phyloP scores from a whole-genome alignment of 1,284 basidiomycete species.

The Xerocomus amazonicus region DNA sequence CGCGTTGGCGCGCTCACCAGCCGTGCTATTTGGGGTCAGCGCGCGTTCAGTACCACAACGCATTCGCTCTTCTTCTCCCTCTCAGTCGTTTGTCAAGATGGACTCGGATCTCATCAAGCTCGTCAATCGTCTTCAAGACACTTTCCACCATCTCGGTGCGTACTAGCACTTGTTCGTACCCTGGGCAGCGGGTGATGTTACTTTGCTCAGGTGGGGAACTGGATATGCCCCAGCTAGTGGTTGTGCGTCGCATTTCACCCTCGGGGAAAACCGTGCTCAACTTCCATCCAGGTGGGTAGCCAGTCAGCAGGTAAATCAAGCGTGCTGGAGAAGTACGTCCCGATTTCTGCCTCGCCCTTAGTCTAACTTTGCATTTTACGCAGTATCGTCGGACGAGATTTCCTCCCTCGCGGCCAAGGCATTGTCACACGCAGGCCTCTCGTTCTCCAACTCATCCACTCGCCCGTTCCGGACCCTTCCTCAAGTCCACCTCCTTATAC shows the following conservation, averaged over 20 bases:
- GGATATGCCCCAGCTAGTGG: slow-evolving; percentile 82
- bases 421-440: slow-evolving; percentile 96
- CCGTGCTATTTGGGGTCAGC: background rate
- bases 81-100: slow-evolving; percentile 48
- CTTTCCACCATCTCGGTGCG: slow-evolving; percentile 77
- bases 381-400: slow-evolving; percentile 93
- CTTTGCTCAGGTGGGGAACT: slow-evolving; percentile 66
- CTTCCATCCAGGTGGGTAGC: slow-evolving; percentile 64
- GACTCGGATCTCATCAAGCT: slow-evolving; percentile 93
- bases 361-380: slow-evolving; percentile 1
- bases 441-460: slow-evolving; percentile 94
- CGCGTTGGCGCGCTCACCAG: slow-evolving; percentile 28
- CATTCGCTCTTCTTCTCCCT: slow-evolving; percentile 8
- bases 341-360: slow-evolving; percentile 6
- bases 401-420: slow-evolving; percentile 89
- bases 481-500: slow-evolving; percentile 47
- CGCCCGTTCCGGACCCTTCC: slow-evolving; percentile 52
- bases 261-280: background rate
- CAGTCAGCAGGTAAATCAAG: slow-evolving; percentile 86
- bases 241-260: slow-evolving; percentile 46
- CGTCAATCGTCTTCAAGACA: slow-evolving; percentile 94
- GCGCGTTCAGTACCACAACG: slow-evolving; percentile 17
- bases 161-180: slow-evolving; percentile 15
- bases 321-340: slow-evolving; percentile 76
- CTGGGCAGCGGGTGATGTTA: slow-evolving; percentile 15